Evolutionary conservation across 78 protist species (phyloP).

Genomic region (Diacronema lutheri): DNA sequence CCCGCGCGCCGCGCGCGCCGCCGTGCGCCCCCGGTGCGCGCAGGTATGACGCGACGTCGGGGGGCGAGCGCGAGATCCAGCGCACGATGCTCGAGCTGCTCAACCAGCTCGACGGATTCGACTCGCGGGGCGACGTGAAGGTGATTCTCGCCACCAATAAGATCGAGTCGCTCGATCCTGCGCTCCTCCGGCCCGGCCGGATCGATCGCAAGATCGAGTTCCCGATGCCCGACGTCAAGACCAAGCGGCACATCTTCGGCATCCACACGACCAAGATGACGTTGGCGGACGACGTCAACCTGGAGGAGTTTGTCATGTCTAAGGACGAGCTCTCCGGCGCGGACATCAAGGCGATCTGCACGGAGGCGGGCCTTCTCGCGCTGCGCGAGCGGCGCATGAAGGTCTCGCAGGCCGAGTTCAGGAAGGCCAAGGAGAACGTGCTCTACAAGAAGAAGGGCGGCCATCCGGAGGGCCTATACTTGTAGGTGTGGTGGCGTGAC

Average conservation of each 20-base stretch:
- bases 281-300: slow-evolving; percentile 88
- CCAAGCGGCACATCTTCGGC: slow-evolving; percentile 73
- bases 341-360: slow-evolving; percentile 92
- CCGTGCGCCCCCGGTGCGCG: not conserved
- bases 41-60: slow-evolving; percentile 87
- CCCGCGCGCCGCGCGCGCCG: not conserved
- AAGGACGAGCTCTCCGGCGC: slow-evolving; percentile 63
- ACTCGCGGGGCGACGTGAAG: slow-evolving; percentile 96
- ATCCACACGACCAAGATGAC: slow-evolving; percentile 83
- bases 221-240: slow-evolving; percentile 95
- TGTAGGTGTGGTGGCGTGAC: slow-evolving; percentile 41
- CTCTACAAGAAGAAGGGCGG: slow-evolving; percentile 91
- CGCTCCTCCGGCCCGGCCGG: slow-evolving; percentile 99
- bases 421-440: slow-evolving; percentile 95
- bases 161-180: slow-evolving; percentile 97
- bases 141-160: slow-evolving; percentile 98
- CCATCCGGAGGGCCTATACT: slow-evolving; percentile 88
- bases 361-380: slow-evolving; percentile 99
- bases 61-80: slow-evolving; percentile 99
- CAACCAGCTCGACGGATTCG: slow-evolving; percentile 99
- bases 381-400: slow-evolving; percentile 97
- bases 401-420: slow-evolving; percentile 93
- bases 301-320: slow-evolving; percentile 94
- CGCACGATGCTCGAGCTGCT: slow-evolving; percentile 99
- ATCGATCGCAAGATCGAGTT: slow-evolving; percentile 99